These are phyloP conservation scores for Orbilia brochopaga DNA, from an alignment of 2,329 filamentous ascomycete species.

Conservation along the genomic window DNA sequence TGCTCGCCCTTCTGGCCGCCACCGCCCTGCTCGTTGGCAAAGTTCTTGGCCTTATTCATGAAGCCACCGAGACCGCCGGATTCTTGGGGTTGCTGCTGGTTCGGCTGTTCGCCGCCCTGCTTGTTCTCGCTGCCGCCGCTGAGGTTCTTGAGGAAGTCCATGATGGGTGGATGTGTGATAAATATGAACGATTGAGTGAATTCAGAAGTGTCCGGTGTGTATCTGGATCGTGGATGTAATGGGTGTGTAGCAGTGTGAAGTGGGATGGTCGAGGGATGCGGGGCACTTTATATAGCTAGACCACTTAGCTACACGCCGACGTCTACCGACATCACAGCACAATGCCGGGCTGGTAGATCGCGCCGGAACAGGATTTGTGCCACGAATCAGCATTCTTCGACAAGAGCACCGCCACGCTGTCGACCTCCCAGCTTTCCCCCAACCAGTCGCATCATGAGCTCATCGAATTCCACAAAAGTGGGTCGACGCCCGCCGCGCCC, in stretches of 20 bases:
- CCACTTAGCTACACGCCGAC: too few species aligned
- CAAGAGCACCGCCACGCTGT: neutral
- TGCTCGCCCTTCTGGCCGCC: conserved; percentile 77
- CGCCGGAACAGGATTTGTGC: neutral
- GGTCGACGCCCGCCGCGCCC: neutral
- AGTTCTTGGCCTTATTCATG: conserved; percentile 54
- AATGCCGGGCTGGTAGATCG: neutral
- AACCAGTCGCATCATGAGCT: conserved; percentile 1
- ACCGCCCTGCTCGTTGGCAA: conserved; percentile 71
- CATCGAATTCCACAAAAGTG: neutral
- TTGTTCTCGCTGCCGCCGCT: conserved; percentile 59
- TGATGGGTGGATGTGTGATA: conserved; percentile 55
- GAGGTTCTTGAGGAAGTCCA: conserved; percentile 66
- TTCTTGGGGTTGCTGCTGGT: conserved; percentile 27
- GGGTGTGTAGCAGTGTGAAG: neutral
- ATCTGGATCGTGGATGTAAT: neutral
- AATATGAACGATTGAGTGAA: conserved; percentile 5
- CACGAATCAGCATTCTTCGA: neutral
- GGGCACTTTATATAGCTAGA: conserved; percentile 46
- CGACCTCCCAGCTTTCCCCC: neutral
- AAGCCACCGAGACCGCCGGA: conserved; percentile 59
- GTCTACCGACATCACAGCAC: too few species aligned
- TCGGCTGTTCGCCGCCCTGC: conserved; percentile 43
- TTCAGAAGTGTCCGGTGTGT: conserved; percentile 6
- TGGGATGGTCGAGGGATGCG: conserved; percentile 14